A percentile compares a stretch with the other conserved stretches of the same genome.
These are phyloP conservation scores for Saturnispora besseyi DNA, from an alignment of 805 yeast genomes.

Conservation along the genomic window DNA sequence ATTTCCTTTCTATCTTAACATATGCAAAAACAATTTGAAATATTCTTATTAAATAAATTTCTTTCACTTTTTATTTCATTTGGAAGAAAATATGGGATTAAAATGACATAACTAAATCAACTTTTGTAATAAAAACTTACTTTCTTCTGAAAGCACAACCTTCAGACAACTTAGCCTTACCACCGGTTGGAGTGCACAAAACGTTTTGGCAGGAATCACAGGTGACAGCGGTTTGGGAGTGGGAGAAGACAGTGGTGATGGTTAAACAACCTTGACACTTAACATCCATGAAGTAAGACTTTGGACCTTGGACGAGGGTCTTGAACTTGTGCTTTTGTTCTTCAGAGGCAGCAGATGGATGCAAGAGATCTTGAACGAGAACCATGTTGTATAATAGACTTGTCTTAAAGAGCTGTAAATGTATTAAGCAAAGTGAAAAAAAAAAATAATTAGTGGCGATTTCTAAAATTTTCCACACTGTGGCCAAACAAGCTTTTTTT, in stretches of 20 bases:
- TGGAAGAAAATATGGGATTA: not conserved
- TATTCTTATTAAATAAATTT: not conserved
- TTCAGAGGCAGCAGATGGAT: slow-evolving; percentile 97
- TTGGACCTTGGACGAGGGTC: slow-evolving; percentile 95
- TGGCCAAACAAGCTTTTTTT: not conserved
- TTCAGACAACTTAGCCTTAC: slow-evolving; percentile 98
- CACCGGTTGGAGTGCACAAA: slow-evolving; percentile 99
- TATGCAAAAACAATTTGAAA: not conserved
- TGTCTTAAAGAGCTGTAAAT: slow-evolving; percentile 4
- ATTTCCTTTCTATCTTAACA: not conserved
- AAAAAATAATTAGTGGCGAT: slow-evolving; percentile 4
- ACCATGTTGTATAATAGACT: slow-evolving; percentile 38
- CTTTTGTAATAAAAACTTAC: slow-evolving; percentile 37
- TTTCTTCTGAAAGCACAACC: slow-evolving; percentile 99
- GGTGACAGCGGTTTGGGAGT: slow-evolving; percentile 99
- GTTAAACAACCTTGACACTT: slow-evolving; percentile 99
- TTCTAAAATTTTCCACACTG: slow-evolving; percentile 3
- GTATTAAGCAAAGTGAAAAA: not conserved
- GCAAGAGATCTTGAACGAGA: slow-evolving; percentile 97
- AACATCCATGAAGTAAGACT: slow-evolving; percentile 99
- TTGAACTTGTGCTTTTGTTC: slow-evolving; percentile 95
- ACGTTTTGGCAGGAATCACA: slow-evolving; percentile 99
- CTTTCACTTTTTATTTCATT: not conserved
- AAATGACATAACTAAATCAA: slow-evolving; percentile 1
- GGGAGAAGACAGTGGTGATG: slow-evolving; percentile 99